Conservation (phyloP, 1,139 yeast genomes). For the Diutina siamensis region DNA sequence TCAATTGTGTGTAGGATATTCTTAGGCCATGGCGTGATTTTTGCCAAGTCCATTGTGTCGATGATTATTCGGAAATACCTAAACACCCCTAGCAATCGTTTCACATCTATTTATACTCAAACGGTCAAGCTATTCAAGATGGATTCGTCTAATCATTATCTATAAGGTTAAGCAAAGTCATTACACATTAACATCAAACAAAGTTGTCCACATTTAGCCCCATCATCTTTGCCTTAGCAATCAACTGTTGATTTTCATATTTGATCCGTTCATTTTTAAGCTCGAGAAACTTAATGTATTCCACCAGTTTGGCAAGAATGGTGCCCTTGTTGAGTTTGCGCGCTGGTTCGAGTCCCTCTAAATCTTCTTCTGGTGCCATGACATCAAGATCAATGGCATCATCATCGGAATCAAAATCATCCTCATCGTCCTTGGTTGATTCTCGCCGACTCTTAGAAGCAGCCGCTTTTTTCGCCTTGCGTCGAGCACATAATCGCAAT, state of each 20-base stretch:
- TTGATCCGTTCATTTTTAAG: conserved; percentile 25
- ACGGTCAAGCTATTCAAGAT: too few species aligned
- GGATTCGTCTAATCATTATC: conserved; percentile 5
- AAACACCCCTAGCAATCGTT: too few species aligned
- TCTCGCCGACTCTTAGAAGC: conserved; percentile 7
- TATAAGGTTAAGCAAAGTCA: neutral
- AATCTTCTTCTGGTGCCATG: conserved; percentile 12
- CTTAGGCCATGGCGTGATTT: too few species aligned
- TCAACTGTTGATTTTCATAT: conserved; percentile 22
- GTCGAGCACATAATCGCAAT: conserved; percentile 20
- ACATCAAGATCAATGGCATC: conserved; percentile 6
- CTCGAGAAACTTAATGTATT: conserved; percentile 33
- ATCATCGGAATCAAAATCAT: conserved; percentile 8
- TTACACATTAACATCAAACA: neutral
- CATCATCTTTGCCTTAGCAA: conserved; percentile 18
- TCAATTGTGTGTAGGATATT: too few species aligned
- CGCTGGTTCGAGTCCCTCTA: conserved; percentile 37
- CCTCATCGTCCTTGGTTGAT: conserved; percentile 11
- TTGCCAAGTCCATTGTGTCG: too few species aligned
- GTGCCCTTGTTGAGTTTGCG: conserved; percentile 34
- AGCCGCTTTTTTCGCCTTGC: conserved; percentile 12
- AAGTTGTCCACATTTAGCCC: conserved; percentile 14
- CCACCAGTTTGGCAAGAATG: conserved; percentile 31
- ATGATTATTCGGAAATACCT: neutral
- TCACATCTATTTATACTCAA: too few species aligned